Base-by-base conservation (phyloP, 495 filamentous ascomycete species). In the Penicillium tannophilum region DNA sequence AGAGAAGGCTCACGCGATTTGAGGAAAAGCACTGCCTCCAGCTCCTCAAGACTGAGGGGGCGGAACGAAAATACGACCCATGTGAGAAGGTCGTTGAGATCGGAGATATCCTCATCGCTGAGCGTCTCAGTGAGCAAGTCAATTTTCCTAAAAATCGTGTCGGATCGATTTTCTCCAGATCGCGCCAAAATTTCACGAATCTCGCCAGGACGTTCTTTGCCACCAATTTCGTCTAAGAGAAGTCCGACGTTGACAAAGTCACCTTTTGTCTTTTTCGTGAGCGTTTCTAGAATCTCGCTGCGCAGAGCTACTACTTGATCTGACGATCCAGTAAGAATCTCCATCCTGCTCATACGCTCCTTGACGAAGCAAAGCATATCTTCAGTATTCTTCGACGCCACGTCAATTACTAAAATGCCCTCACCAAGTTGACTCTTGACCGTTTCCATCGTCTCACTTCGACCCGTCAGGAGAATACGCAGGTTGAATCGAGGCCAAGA, bases 181-280 rank as follows among this genome's bases (percentile, higher is more conserved):
- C 56, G 56, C 7, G 60, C 53, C 19, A 65, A 33, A 9, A 65
- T 55, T n/a, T 63, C 54, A 5, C 63, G 42, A 33, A 65, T 65
- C 19, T 65, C 63, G 12, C 63, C 49, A 1, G 63, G 63, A 5
- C 63, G 63, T 19, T 63, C 56, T 19, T 65, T 65, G 3, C 41
- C 54, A 28, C 63, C 58, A 10, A 65, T 65, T 28, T 65, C 56
- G 42, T 65, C 35, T 26, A 65, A 26, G 4, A 65, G 39, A 6
- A 65, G 60, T 8, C 60, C 54, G 11, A 63, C 54, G 16, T 63
- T 65, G 54, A 65, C 56, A 20, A 63, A 65, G 44, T 65, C 63
- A 17, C 63, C 63, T 43, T 59, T 52, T 0, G 60, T 60, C 10
- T 60, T 12, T 4, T 43, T 60, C 4, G 17, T 55, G 17, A 65